Base-by-base conservation (phyloP, 768 basidiomycete genomes). In the Amanita thiersii region DNA sequence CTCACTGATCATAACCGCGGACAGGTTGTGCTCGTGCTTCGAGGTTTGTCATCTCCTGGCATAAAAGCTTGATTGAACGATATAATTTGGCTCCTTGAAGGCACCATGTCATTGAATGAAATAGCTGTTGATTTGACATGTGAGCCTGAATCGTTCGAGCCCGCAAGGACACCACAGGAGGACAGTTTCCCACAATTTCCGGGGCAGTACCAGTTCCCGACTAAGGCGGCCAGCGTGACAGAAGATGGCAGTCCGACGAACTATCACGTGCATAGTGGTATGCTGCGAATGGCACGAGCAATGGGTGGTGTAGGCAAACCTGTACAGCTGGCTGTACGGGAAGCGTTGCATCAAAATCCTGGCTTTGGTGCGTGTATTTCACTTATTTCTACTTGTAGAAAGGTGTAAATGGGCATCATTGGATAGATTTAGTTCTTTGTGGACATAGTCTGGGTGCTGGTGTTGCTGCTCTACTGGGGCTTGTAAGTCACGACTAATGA, bases 401-500 rank as follows among this genome's bases (percentile, higher is more conserved):
- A 20, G 36, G 15, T 32, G 5, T 39, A n/a, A 36, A 30, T 5
- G 15, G 3, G 12, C 33, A 23, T 24, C 12, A 30, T 7, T 43
- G 14, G 31, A 5, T 49, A 82, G 80, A 84, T 44, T 64, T 91
- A 18, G 74, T 88, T 9, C 61, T 91, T 29, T 85, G 81, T 50
- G 88, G 88, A 20, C 88, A 91, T 54, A 86, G 83, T 57, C 72
- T 90, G 2, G 88, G 88, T 12, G 86, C 86, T 17, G 88, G 86
- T 1, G 84, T 90, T 2, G 86, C 83, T 26, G 73, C 75, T 2
- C 64, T 90, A 19, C 65, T 89, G 30, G 86, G 79, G 32, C 60
- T 90, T 62, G 84, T 83, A 50, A 56, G 76, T 58, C 20, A 21
- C 10, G 19, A 46, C 33, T 21, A 18, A 29, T 26, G 17, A 5